A percentile compares a stretch with the other conserved stretches of the same genome.
phyloP scores from a whole-genome alignment of 2,329 filamentous ascomycete genomes.

The Tolypocladium paradoxum region DNA sequence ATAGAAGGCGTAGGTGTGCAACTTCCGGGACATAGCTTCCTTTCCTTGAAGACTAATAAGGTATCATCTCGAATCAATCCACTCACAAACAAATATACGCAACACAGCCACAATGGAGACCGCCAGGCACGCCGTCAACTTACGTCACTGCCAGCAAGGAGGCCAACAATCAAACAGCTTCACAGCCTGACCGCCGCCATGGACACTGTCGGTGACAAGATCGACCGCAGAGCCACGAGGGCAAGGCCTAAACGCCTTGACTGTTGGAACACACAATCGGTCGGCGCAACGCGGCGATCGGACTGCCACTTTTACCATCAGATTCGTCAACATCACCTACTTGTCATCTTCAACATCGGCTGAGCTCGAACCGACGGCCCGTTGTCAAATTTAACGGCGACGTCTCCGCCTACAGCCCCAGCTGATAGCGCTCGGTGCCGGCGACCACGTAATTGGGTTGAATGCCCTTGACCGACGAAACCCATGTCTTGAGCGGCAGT shows the following conservation, averaged over 20 bases:
- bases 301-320: not conserved
- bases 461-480: too few relatives aligned
- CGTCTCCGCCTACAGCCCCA: not conserved
- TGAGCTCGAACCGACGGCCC: not conserved
- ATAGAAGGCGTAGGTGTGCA: not conserved
- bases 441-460: not conserved
- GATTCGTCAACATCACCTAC: not conserved
- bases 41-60: too few relatives aligned
- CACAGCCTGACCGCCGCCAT: constrained; percentile 33
- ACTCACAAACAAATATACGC: too few relatives aligned
- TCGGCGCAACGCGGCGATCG: not conserved
- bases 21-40: not conserved
- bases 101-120: constrained; percentile 36
- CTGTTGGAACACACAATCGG: not conserved
- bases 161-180: constrained; percentile 49
- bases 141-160: constrained; percentile 61
- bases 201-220: constrained; percentile 38
- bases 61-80: too few relatives aligned
- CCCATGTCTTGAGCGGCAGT: not conserved
- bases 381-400: not conserved
- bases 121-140: constrained; percentile 53
- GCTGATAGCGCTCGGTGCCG: not conserved
- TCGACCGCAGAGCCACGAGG: constrained; percentile 27
- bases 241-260: constrained; percentile 19
- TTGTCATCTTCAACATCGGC: too few relatives aligned